Percentiles rank a stretch among this genome's conserved stretches.
Evolutionary conservation across 495 filamentous ascomycete species (phyloP).

Genomic region (Penicillium canescens): DNA sequence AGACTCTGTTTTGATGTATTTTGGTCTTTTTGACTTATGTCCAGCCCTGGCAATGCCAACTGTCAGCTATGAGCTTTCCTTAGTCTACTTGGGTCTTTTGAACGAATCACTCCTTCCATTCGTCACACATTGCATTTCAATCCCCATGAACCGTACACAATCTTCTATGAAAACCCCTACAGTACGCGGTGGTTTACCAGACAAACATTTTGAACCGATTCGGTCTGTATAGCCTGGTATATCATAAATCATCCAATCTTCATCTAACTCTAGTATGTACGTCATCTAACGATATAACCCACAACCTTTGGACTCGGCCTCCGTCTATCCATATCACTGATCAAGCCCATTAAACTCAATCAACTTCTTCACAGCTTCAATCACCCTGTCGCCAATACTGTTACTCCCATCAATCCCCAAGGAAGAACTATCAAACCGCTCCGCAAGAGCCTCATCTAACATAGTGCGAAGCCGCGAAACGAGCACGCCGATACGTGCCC

Average conservation of each 20-base stretch:
- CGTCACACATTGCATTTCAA: neutral
- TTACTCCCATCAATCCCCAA: constrained; percentile 23
- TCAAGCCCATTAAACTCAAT: constrained; percentile 89
- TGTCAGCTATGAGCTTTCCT: no score
- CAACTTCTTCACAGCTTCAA: constrained; percentile 72
- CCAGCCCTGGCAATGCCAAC: no score
- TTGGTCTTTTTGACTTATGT: no score
- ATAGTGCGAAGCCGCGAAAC: constrained; percentile 80
- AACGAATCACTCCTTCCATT: neutral
- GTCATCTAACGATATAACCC: no score
- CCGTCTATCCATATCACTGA: constrained; percentile 37
- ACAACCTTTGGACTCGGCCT: neutral
- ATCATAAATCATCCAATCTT: no score
- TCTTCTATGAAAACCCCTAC: no score
- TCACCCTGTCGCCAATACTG: constrained; percentile 59
- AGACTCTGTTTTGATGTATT: no score
- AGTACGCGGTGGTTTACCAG: no score
- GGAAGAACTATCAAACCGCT: constrained; percentile 74
- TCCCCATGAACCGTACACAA: neutral
- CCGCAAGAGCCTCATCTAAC: constrained; percentile 78
- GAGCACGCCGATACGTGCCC: constrained; percentile 92
- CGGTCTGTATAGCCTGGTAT: no score
- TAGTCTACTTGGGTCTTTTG: no score
- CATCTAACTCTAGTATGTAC: no score
- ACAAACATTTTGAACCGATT: no score